Evolutionary conservation across 495 filamentous ascomycete genomes (phyloP), one percentile per base, ranked within the genome.

Genomic region (Penicillium verhagenii): DNA sequence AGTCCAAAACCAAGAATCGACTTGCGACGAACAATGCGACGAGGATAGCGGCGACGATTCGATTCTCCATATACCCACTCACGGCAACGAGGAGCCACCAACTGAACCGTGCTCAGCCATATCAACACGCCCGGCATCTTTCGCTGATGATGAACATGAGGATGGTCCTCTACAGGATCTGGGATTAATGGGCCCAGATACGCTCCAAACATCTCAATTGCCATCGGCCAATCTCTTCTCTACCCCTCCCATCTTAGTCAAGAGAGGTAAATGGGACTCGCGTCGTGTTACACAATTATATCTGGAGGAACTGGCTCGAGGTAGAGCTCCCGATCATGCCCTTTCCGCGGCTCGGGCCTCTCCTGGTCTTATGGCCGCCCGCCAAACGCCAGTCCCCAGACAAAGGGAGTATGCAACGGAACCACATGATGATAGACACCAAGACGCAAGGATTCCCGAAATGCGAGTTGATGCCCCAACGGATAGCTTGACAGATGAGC

Each of bases 251-350:
- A 81, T 72, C 43, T 58, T 82, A 24, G 79, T 73, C 14, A 72
- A 73, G 47, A 71, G 76, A 52, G 80, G 77, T 9, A 70, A 75
- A 25, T 83, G 80, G 78, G 78, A 83, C 56, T 74, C 79, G 2
- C 77, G 76, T 35, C 75, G 75, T 24, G 76, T 77, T 0, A 80
- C 75, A 11, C 79, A 80, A 50, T 66, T 84, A 18, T 84, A 81
- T 57, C 56, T 83, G 0, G 72, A 83, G 57, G 70, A 81, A 58
- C 63, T 83, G 29, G 74, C 73, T 5, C 68, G 71, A 42, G 72
- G 49, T 10, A 38, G 49, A 24, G 21, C 24, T 18, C 35, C 49
- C 6, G 35, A 52, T n/a, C 21, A 42, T 52, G 37, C 37, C 14
- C 25, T 50, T n/a, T 10, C 47, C 3, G 21, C 47, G 16, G 13